A percentile compares a stretch with the other conserved stretches of the same genome.
Conservation (phyloP, 2,329 filamentous ascomycete species). For the Nannizziopsis arthrosporioides region DNA sequence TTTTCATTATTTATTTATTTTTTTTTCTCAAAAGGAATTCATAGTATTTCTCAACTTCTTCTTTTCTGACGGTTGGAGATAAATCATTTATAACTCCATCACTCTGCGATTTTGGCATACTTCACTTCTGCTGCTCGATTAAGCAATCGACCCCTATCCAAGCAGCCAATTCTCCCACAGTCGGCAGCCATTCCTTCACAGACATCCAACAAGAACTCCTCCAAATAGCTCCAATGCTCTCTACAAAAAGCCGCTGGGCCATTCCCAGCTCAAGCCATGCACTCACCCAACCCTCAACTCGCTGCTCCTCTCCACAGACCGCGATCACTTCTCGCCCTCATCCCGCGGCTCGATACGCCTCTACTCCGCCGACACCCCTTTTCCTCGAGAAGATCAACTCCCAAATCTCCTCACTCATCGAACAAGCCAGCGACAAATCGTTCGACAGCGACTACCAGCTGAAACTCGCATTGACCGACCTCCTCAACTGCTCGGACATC, state of each 20-base stretch:
- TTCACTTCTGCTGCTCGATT: too few relatives aligned
- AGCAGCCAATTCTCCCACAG: neutral
- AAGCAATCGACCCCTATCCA: too few relatives aligned
- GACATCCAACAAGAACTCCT: neutral
- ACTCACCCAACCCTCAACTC: constrained; percentile 12
- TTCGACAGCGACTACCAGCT: constrained; percentile 16
- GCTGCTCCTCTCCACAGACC: constrained; percentile 10
- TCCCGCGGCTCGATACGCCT: constrained; percentile 9
- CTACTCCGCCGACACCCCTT: constrained; percentile 13
- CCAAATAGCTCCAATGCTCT: constrained; percentile 6
- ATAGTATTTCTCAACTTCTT: too few relatives aligned
- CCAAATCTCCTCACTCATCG: constrained; percentile 4
- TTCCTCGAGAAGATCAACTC: constrained; percentile 4
- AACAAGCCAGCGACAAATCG: constrained; percentile 11
- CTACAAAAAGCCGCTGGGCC: constrained; percentile 7
- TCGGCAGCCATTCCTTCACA: neutral
- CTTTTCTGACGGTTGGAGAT: too few relatives aligned
- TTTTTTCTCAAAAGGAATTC: too few relatives aligned
- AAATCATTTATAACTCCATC: too few relatives aligned
- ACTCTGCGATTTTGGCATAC: too few relatives aligned
- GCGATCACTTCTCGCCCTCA: constrained; percentile 2
- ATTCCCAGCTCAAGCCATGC: constrained; percentile 8
- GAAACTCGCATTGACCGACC: constrained; percentile 16
- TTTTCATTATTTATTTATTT: too few relatives aligned
- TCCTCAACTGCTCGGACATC: constrained; percentile 15